Evolutionary conservation across 768 basidiomycete genomes (phyloP), one percentile per base, ranked within the genome.

Genomic region (Galerina sulciceps): DNA sequence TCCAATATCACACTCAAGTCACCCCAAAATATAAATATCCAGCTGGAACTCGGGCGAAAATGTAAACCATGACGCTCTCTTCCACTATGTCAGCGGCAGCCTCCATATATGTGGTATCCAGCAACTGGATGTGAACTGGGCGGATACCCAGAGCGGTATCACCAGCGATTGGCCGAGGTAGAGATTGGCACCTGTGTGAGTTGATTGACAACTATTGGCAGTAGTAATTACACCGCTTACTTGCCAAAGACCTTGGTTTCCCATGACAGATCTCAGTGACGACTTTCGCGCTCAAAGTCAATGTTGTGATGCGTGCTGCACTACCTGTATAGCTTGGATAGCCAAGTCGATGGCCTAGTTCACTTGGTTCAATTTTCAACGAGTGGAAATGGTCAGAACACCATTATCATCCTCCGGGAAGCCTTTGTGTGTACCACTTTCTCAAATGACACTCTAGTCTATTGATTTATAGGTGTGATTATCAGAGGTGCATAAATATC

Each of bases 211-310:
- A 15, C 18, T 36, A 37, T 31, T 58, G 48, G 22, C 42, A 46
- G 45, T 48, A 46, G 45, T 48, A 37, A 53, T 42, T 38, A 49
- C 53, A 57, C 51, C 46, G 49, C 53, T 53, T 56, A 49, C 58
- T 60, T 56, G 61, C 53, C 63, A 55, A 26, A 55, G 34, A 44
- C 53, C 51, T 41, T 55, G 42, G 58, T 47, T 58, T 50, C 43
- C 17, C 53, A 17, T 62, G 64, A 65, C 64, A 65, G 54, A 18
- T 59, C n/a, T 45, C 26, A 54, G 49, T 61, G 54, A 55, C 55
- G 46, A 53, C 54, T 23, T 59, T 37, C 58, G 65, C 65, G 65
- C 65, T 59, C 62, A 55, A 59, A 63, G 60, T 63, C 62, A 66
- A 54, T 51, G 31, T 17, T 45, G 13, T 49, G 54, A 55, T 52